Percentiles rank a stretch among this genome's conserved stretches.
Evolutionary conservation across 257 asterid genomes (phyloP).

Genomic region (Ehretia macrophylla): DNA sequence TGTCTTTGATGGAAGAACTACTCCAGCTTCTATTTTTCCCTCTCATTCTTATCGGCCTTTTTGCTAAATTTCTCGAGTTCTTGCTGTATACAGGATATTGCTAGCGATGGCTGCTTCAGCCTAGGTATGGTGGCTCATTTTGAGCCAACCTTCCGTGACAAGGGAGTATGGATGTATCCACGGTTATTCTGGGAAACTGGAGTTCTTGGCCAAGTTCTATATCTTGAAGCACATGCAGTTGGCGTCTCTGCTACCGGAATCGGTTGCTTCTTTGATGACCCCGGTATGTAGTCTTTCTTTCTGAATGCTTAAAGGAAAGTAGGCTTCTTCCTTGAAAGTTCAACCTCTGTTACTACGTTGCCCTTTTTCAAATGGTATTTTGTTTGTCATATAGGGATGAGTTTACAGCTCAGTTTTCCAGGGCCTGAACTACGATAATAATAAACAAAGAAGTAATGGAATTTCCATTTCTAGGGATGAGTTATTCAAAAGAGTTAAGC

Average conservation of each 20-base stretch:
- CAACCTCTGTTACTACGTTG: too few species aligned
- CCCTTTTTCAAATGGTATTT: too few species aligned
- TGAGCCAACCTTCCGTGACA: slow-evolving; percentile 53
- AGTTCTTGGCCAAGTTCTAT: slow-evolving; percentile 90
- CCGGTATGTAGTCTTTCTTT: slow-evolving; percentile 45
- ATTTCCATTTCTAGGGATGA: too few species aligned
- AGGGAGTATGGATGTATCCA: slow-evolving; percentile 92
- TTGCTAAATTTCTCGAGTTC: neutral
- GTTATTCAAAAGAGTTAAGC: too few species aligned
- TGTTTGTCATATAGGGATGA: too few species aligned
- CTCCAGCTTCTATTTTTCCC: neutral
- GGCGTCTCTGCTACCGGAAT: slow-evolving; percentile 96
- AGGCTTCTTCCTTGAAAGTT: too few species aligned
- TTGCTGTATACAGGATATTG: slow-evolving; percentile 55
- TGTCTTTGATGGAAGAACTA: neutral
- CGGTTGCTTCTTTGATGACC: slow-evolving; percentile 94
- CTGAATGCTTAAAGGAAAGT: neutral
- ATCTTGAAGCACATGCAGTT: slow-evolving; percentile 90
- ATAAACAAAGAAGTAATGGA: too few species aligned
- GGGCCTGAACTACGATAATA: too few species aligned
- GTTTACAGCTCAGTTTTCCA: too few species aligned
- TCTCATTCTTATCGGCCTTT: neutral
- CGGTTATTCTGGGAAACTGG: slow-evolving; percentile 97
- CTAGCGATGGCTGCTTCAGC: slow-evolving; percentile 95
- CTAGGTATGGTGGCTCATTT: slow-evolving; percentile 90